Conservation (phyloP, 345 rosid genomes). For the Eutrema heterophyllum region DNA sequence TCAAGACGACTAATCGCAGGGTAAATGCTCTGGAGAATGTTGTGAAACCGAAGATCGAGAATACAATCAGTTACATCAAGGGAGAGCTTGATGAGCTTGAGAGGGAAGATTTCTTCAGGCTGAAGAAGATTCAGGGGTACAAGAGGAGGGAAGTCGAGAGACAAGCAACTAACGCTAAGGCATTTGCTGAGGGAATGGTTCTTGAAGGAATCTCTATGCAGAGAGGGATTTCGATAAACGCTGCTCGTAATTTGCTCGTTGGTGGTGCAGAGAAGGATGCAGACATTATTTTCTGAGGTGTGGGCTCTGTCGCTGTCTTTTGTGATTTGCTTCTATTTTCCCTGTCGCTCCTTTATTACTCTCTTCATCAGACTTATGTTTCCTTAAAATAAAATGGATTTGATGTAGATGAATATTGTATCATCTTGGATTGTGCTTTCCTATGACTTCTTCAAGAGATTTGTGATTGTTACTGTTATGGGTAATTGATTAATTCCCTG, state of each 20-base stretch:
- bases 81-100: conserved; percentile 94
- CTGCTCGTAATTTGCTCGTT: conserved; percentile 59
- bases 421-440: conserved; percentile 31
- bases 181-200: conserved; percentile 64
- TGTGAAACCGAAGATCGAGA: conserved; percentile 84
- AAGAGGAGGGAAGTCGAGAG: conserved; percentile 73
- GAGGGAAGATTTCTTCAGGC: conserved; percentile 88
- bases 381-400: conserved; percentile 19
- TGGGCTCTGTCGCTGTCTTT: conserved; percentile 18
- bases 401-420: conserved; percentile 31
- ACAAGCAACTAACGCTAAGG: conserved; percentile 45
- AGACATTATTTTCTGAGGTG: conserved; percentile 71
- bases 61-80: conserved; percentile 76
- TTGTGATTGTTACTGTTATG: conserved; percentile 17
- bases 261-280: conserved; percentile 58
- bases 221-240: conserved; percentile 55
- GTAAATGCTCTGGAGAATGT: conserved; percentile 92
- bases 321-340: conserved; percentile 13
- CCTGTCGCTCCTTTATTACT: background rate
- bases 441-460: conserved; percentile 5
- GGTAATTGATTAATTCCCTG: conserved; percentile 3
- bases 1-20: conserved; percentile 91
- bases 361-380: conserved; percentile 5
- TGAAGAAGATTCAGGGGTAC: conserved; percentile 85
- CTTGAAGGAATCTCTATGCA: conserved; percentile 68